Percentiles rank a stretch among this genome's conserved stretches.
Evolutionary conservation across 2,329 filamentous ascomycete genomes (phyloP).

Genomic region (Neofusicoccum umdonicola): DNA sequence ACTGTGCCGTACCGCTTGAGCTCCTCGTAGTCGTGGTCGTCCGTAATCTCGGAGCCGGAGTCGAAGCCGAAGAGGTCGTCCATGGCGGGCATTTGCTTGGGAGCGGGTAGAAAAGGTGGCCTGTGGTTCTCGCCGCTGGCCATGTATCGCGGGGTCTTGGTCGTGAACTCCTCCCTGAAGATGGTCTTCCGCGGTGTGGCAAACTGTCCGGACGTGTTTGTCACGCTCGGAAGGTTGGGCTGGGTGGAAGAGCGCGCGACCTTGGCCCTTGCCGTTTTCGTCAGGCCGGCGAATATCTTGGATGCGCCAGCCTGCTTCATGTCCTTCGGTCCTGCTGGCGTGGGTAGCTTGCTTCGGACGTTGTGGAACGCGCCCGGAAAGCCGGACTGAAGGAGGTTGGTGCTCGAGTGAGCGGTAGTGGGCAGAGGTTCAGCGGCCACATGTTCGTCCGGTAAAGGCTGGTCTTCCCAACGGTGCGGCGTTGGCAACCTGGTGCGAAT

Average conservation of each 20-base stretch:
- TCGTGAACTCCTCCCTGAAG: conserved; percentile 9
- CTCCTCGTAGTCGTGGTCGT: not conserved
- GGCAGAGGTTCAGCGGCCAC: not conserved
- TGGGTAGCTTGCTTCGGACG: not conserved
- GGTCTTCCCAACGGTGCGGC: not conserved
- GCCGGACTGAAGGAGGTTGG: too few species aligned
- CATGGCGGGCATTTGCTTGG: not conserved
- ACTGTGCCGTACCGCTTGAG: not conserved
- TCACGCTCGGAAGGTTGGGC: conserved; percentile 3
- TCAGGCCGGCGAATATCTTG: conserved; percentile 4
- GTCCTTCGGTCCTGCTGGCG: not conserved
- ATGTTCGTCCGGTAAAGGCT: not conserved
- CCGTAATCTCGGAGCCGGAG: not conserved
- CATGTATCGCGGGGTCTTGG: not conserved
- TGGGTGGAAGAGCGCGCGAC: conserved; percentile 6
- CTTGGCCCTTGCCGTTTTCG: not conserved
- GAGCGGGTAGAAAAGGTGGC: not conserved
- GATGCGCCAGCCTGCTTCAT: not conserved
- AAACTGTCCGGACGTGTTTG: not conserved
- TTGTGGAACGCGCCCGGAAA: not conserved
- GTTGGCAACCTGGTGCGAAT: conserved; percentile 6
- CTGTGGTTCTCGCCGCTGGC: not conserved
- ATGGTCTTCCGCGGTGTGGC: not conserved
- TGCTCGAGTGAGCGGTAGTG: not conserved
- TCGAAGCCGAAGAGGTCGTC: not conserved